These are phyloP conservation scores for Lachancea lanzarotensis DNA, from an alignment of 805 yeast species.

Conservation along the genomic window DNA sequence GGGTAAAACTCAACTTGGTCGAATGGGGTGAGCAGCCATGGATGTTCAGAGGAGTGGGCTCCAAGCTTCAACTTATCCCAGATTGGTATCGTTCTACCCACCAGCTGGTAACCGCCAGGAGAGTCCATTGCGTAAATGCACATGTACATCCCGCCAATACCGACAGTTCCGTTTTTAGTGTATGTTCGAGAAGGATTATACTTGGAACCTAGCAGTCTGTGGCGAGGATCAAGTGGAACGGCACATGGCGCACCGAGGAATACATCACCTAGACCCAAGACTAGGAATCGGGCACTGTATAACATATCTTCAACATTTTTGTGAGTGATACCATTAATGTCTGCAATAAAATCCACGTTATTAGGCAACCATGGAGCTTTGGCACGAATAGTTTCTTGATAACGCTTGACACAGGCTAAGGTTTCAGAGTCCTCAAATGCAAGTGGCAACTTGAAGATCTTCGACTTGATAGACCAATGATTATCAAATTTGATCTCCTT, in stretches of 20 bases:
- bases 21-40: slow-evolving; percentile 89
- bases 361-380: slow-evolving; percentile 98
- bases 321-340: slow-evolving; percentile 75
- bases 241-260: slow-evolving; percentile 98
- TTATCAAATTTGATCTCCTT: slow-evolving; percentile 63
- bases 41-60: slow-evolving; percentile 51
- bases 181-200: slow-evolving; percentile 94
- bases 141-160: slow-evolving; percentile 98
- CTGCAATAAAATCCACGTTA: slow-evolving; percentile 91
- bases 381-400: slow-evolving; percentile 86
- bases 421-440: slow-evolving; percentile 93
- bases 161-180: slow-evolving; percentile 96
- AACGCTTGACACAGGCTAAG: slow-evolving; percentile 81
- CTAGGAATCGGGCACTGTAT: slow-evolving; percentile 85
- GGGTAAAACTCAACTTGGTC: slow-evolving; percentile 95
- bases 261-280: slow-evolving; percentile 93
- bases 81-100: slow-evolving; percentile 93
- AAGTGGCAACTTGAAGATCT: slow-evolving; percentile 83
- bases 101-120: slow-evolving; percentile 97
- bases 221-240: slow-evolving; percentile 95
- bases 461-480: slow-evolving; percentile 81
- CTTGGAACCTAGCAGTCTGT: slow-evolving; percentile 84
- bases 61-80: slow-evolving; percentile 93
- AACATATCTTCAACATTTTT: slow-evolving; percentile 74
- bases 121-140: slow-evolving; percentile 92